These are phyloP conservation scores for Stereocaulon alpinum DNA, from an alignment of 495 filamentous ascomycete species.

Conservation along the genomic window DNA sequence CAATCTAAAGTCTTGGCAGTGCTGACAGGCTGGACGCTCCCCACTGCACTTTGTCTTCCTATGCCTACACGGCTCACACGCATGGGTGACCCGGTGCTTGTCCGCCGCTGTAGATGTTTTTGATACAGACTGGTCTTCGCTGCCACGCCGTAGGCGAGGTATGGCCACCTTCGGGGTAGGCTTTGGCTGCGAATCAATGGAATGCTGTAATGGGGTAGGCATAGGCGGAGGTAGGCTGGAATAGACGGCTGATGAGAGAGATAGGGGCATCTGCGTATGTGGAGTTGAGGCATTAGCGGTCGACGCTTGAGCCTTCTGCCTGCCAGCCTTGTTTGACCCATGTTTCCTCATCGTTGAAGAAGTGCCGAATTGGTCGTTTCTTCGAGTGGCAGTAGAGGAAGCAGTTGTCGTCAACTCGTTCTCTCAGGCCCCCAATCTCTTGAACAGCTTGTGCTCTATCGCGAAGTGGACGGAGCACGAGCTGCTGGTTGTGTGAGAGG, in stretches of 20 bases:
- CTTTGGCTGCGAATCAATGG: background rate
- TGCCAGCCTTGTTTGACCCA: background rate
- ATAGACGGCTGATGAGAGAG: background rate
- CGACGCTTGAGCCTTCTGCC: background rate
- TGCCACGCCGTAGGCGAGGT: slow-evolving; percentile 27
- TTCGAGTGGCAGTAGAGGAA: background rate
- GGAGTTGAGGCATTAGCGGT: background rate
- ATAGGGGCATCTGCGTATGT: background rate
- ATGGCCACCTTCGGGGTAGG: slow-evolving; percentile 35
- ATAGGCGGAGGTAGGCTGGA: background rate
- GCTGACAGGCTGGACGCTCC: slow-evolving; percentile 45
- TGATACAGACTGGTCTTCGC: slow-evolving; percentile 20
- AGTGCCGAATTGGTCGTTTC: background rate
- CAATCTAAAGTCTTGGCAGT: slow-evolving; percentile 44
- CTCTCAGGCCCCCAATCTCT: no score
- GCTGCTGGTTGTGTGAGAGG: background rate
- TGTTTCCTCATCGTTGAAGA: background rate
- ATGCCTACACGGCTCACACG: slow-evolving; percentile 64
- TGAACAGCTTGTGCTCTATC: background rate
- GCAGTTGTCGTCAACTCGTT: no score
- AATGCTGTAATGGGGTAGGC: background rate
- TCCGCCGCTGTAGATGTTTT: slow-evolving; percentile 11
- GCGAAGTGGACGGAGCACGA: background rate
- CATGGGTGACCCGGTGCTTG: slow-evolving; percentile 37
- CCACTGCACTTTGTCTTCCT: slow-evolving; percentile 57